Evolutionary conservation across 192 early-diverging fungal genomes (phyloP).

Genomic region (Gryganskiella cystojenkinii): DNA sequence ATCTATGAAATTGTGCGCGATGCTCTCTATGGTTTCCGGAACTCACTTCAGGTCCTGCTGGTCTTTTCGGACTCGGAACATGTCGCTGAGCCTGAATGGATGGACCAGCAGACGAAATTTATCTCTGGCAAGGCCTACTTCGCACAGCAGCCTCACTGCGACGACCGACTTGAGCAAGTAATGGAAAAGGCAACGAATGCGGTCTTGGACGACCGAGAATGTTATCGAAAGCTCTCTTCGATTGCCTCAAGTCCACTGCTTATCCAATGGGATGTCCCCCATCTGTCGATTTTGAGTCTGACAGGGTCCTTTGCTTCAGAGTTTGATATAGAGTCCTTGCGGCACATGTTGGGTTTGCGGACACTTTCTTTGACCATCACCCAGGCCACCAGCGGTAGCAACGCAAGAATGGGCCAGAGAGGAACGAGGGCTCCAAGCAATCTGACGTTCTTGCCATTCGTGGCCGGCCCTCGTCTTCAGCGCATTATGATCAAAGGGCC

Average conservation of each 20-base stretch:
- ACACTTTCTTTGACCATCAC: conserved; percentile 20
- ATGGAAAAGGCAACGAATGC: neutral
- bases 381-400: neutral
- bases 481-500: conserved; percentile 34
- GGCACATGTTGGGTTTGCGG: conserved; percentile 24
- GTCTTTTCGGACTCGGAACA: conserved; percentile 18
- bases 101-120: conserved; percentile 10
- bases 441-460: conserved; percentile 14
- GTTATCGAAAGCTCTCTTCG: conserved; percentile 8
- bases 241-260: conserved; percentile 6
- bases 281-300: conserved; percentile 15
- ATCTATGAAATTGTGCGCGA: conserved; percentile 31
- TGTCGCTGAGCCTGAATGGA: conserved; percentile 18
- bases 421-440: neutral
- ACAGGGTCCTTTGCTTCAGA: conserved; percentile 24
- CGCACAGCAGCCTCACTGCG: neutral
- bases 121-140: neutral
- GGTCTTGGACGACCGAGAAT: too few relatives aligned
- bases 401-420: neutral
- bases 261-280: conserved; percentile 15
- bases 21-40: conserved; percentile 31
- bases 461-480: neutral
- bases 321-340: conserved; percentile 28
- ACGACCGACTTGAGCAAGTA: neutral
- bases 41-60: conserved; percentile 14